Base-by-base conservation (phyloP, 2,329 filamentous ascomycete genomes). In the Microdochium bolleyi region DNA sequence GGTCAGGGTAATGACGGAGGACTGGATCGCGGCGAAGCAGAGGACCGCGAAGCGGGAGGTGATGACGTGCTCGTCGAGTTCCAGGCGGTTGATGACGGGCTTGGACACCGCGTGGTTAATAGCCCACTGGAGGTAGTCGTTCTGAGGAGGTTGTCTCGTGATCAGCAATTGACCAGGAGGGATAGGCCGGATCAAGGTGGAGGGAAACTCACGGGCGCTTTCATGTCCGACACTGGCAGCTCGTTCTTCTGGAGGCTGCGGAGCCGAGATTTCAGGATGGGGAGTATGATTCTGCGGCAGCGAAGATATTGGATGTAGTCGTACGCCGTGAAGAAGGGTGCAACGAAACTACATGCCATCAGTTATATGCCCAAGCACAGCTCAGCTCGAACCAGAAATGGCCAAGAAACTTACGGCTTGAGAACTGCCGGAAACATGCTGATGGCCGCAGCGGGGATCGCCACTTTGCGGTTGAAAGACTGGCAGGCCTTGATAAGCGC, bases 121-220 rank as follows among this genome's bases (percentile, higher is more conserved):
- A 1, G 64, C 65, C 70, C 70, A 73, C 57, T 71, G 66, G 11
- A 72, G 58, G 53, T 71, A 73, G 55, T 72, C 69, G 51, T 68
- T 66, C 62, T 64, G 27, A 34, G n/a, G n/a, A n/a, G n/a, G n/a
- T n/a, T n/a, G n/a, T n/a, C n/a, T n/a, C n/a, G n/a, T n/a, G n/a
- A n/a, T n/a, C n/a, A n/a, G n/a, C n/a, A n/a, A n/a, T n/a, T n/a
- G n/a, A n/a, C n/a, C n/a, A n/a, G n/a, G n/a, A n/a, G n/a, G n/a
- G n/a, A n/a, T n/a, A n/a, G n/a, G n/a, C n/a, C n/a, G n/a, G n/a
- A n/a, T n/a, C n/a, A n/a, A n/a, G n/a, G n/a, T n/a, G n/a, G n/a
- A n/a, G n/a, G n/a, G n/a, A n/a, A 44, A 54, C 60, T 51, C 56
- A 65, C 64, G 16, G 56, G 56, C 10, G 19, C 21, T 37, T 54